These are phyloP conservation scores for Penicillium bovifimosum DNA, from an alignment of 495 filamentous ascomycete species.

Conservation along the genomic window DNA sequence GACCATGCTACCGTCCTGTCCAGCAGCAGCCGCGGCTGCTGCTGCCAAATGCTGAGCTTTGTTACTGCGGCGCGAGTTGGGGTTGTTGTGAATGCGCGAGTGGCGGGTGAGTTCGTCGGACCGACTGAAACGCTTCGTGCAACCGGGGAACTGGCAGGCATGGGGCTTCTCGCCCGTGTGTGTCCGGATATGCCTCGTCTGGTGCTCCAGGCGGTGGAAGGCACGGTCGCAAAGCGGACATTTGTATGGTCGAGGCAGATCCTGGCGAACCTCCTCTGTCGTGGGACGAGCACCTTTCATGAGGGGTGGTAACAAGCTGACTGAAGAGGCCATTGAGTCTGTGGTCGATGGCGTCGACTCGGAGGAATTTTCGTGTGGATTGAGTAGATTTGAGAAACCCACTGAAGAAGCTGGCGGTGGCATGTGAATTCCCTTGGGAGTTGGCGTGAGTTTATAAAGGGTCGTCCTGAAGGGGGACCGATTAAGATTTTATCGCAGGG, in stretches of 20 bases:
- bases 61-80: slow-evolving; percentile 90
- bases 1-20: slow-evolving; percentile 47
- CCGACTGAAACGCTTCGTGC: slow-evolving; percentile 94
- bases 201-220: slow-evolving; percentile 96
- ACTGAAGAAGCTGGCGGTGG: slow-evolving; percentile 64
- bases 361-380: slow-evolving; percentile 46
- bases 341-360: slow-evolving; percentile 26
- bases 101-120: slow-evolving; percentile 96
- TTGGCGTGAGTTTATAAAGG: slow-evolving; percentile 11
- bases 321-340: slow-evolving; percentile 61
- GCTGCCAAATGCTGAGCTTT: slow-evolving; percentile 67
- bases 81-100: slow-evolving; percentile 98
- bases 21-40: slow-evolving; percentile 47
- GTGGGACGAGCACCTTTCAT: slow-evolving; percentile 62
- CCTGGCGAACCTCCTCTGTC: slow-evolving; percentile 56
- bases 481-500: slow-evolving; percentile 22
- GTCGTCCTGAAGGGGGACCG: background rate
- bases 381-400: slow-evolving; percentile 76
- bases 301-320: slow-evolving; percentile 59
- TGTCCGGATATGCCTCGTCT: slow-evolving; percentile 94
- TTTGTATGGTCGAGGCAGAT: slow-evolving; percentile 95
- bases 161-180: slow-evolving; percentile 99
- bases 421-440: slow-evolving; percentile 52
- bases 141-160: slow-evolving; percentile 87
- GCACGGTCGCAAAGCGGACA: slow-evolving; percentile 98